These are phyloP conservation scores for Myxozyma neglecta DNA, from an alignment of 805 yeast species.

Conservation along the genomic window DNA sequence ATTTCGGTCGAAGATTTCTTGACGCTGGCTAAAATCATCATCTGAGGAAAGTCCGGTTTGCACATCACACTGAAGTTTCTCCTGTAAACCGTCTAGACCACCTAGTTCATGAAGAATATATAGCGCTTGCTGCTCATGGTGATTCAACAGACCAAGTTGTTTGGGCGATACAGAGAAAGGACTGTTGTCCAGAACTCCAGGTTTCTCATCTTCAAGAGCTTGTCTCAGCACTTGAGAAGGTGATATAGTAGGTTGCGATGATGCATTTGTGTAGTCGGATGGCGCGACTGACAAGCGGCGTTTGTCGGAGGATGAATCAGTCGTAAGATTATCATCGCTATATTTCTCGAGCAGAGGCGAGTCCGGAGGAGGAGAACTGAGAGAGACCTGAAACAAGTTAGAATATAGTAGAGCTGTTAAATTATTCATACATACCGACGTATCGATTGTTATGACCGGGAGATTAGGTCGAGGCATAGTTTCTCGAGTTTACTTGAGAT, in stretches of 20 bases:
- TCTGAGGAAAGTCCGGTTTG: constrained; percentile 38
- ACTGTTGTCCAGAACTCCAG: constrained; percentile 13
- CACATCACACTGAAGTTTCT: constrained; percentile 38
- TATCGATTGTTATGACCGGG: too few species aligned
- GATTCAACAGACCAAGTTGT: constrained; percentile 31
- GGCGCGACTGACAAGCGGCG: constrained; percentile 7
- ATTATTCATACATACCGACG: too few species aligned
- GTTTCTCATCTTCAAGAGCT: constrained; percentile 16
- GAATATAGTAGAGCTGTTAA: background rate
- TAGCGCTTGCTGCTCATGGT: constrained; percentile 45
- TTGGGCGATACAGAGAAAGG: constrained; percentile 32
- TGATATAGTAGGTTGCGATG: constrained; percentile 21
- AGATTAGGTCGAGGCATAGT: too few species aligned
- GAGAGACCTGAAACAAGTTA: background rate
- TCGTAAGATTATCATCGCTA: background rate
- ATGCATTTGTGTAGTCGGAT: constrained; percentile 7
- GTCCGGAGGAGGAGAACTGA: background rate
- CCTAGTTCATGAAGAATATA: constrained; percentile 42
- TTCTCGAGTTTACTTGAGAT: too few species aligned
- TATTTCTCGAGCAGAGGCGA: background rate
- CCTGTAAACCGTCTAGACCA: constrained; percentile 40
- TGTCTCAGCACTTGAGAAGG: constrained; percentile 18
- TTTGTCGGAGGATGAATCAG: constrained; percentile 3
- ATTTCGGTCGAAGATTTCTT: constrained; percentile 64
- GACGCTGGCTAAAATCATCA: constrained; percentile 41